phyloP scores from a whole-genome alignment of 148 eudicot genomes.

The Vaccinium darrowii region DNA sequence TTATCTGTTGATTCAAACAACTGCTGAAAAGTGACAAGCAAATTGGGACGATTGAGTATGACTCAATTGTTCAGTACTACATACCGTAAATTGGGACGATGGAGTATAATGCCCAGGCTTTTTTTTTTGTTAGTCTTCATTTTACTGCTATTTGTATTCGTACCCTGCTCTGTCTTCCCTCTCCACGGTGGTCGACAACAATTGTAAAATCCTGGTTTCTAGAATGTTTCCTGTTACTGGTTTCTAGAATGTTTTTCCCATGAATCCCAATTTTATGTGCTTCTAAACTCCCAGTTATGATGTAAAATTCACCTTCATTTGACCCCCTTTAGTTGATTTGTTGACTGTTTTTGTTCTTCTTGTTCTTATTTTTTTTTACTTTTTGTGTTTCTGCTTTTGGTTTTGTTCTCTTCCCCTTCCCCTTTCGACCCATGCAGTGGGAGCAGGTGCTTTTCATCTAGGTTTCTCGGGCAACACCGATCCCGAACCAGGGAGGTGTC shows the following conservation, averaged over 20 bases:
- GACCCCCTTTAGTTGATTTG: slow-evolving; percentile 8
- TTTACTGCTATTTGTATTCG: not conserved
- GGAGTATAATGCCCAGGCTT: too few relatives aligned
- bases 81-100: not conserved
- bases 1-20: not conserved
- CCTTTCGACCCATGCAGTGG: slow-evolving; percentile 29
- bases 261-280: not conserved
- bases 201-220: not conserved
- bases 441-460: slow-evolving; percentile 85
- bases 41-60: not conserved
- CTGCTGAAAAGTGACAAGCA: not conserved
- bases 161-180: not conserved
- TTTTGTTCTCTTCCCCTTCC: not conserved
- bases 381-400: not conserved
- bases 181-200: not conserved
- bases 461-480: slow-evolving; percentile 66
- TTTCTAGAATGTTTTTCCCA: slow-evolving; percentile 29
- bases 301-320: slow-evolving; percentile 10
- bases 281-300: slow-evolving; percentile 22
- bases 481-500: slow-evolving; percentile 16
- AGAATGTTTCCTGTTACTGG: slow-evolving; percentile 25
- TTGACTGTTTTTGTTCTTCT: not conserved
- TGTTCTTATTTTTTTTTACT: not conserved
- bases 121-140: not conserved
- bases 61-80: not conserved